Base-by-base conservation (phyloP, 192 early-diverging fungal genomes). In the Physocladia obscura region DNA sequence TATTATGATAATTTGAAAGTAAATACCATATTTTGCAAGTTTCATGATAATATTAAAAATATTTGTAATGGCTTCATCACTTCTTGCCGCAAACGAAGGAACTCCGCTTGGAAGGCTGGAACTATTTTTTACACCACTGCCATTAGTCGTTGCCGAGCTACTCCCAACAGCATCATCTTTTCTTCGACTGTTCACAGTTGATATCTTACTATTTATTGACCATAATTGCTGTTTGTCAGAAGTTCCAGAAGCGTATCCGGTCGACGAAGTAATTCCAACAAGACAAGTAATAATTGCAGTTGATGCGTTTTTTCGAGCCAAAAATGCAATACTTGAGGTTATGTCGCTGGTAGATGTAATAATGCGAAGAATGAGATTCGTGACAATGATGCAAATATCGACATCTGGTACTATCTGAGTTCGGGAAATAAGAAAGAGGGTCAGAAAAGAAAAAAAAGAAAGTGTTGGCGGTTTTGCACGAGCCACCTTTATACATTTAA, bases 401-500 rank as follows among this genome's bases (percentile, higher is more conserved):
- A 80, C 37, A 55, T 83, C 79, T 6, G 63, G 67, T 15, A 76
- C 0, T n/a, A 77, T 49, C 79, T 77, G 50, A 1, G 8, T 6
- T 38, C 11, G 6, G n/a, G 35, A 24, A 29, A 31, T 30, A 27
- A 29, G 3, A 30, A 34, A 15, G 44, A 47, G n/a, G 11, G 11
- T 47, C 44, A 11, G n/a, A n/a, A 44, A 44, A 44, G 8, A 73
- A 24, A 38, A 61, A n/a, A 73, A 70, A 60, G 21, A n/a, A 17
- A 49, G 2, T 17, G 27, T n/a, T 13, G 49, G n/a, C n/a, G n/a
- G n/a, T n/a, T n/a, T n/a, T n/a, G n/a, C n/a, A n/a, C n/a, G n/a
- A n/a, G n/a, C 40, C 57, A 81, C 82, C 57, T 65, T 52, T 17
- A 84, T 68, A 51, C 76, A 78, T 47, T 79, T 76, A 21, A 84